phyloP scores from a whole-genome alignment of 2,329 filamentous ascomycete genomes.

The Fusarium sp. region DNA sequence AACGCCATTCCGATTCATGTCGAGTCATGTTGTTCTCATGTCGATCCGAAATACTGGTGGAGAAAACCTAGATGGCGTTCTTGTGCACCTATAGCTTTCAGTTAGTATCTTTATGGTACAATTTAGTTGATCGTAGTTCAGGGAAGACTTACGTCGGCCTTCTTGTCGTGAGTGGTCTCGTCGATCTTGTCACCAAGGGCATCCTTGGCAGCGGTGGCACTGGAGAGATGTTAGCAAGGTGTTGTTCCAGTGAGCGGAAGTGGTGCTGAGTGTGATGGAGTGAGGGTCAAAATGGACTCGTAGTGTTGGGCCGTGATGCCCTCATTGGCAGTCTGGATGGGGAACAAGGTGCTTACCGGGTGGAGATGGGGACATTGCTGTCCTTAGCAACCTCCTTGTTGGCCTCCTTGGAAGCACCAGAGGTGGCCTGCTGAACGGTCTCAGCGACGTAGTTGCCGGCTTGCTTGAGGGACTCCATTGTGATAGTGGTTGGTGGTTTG shows the following conservation, averaged over 20 bases:
- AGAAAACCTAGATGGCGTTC: neutral
- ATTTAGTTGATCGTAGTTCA: neutral
- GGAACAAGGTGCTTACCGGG: constrained; percentile 56
- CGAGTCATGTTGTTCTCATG: neutral
- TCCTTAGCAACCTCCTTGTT: constrained; percentile 76
- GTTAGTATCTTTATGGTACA: neutral
- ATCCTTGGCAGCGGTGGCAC: constrained; percentile 58
- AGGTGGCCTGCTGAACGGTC: constrained; percentile 66
- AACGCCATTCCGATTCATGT: constrained; percentile 3
- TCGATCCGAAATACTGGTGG: neutral
- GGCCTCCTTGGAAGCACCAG: constrained; percentile 71
- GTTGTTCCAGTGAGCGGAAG: too few species aligned
- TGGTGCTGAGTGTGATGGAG: neutral
- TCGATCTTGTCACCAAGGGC: constrained; percentile 60
- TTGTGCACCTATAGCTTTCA: neutral
- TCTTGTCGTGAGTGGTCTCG: constrained; percentile 52
- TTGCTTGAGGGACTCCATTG: constrained; percentile 66
- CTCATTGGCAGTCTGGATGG: neutral
- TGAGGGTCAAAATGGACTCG: neutral
- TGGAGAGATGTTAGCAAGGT: constrained; percentile 45
- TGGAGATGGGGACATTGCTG: constrained; percentile 59
- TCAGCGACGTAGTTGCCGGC: constrained; percentile 76
- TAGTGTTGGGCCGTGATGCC: neutral
- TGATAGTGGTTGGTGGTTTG: constrained; percentile 39
- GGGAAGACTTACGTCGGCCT: constrained; percentile 47